A percentile compares a stretch with the other conserved stretches of the same genome.
phyloP scores from a whole-genome alignment of 2,329 filamentous ascomycete species.

The Eutypella sp. region DNA sequence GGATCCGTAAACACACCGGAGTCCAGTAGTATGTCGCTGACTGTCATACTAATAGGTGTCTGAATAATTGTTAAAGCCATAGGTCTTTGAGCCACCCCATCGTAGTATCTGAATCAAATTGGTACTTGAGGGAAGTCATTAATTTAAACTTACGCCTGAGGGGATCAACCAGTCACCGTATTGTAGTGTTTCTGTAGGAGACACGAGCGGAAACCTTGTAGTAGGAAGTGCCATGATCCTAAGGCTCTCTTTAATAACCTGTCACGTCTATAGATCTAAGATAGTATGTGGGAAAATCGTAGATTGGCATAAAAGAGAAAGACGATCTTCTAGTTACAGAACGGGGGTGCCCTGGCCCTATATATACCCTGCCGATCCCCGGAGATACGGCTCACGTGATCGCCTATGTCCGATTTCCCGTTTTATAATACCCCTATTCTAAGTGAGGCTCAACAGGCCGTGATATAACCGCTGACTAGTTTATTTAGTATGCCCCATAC shows the following conservation, averaged over 20 bases:
- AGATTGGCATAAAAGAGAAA: no score
- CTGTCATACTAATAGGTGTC: constrained; percentile 14
- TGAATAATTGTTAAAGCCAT: background rate
- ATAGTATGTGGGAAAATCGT: no score
- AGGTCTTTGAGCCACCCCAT: no score
- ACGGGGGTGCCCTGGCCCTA: no score
- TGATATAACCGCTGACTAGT: constrained; percentile 10
- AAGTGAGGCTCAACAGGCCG: no score
- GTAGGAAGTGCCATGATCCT: constrained; percentile 8
- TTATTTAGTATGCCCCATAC: background rate
- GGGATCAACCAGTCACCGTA: constrained; percentile 14
- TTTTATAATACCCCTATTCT: no score
- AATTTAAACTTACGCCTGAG: constrained; percentile 8
- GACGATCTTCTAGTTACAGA: no score
- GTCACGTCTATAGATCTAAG: no score
- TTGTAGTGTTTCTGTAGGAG: constrained; percentile 7
- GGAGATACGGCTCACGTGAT: no score
- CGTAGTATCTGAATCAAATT: background rate
- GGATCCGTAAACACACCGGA: constrained; percentile 10
- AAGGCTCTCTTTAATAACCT: constrained; percentile 12
- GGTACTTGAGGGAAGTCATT: background rate
- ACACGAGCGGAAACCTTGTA: constrained; percentile 9
- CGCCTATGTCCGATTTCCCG: no score
- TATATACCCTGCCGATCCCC: no score
- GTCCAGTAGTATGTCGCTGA: constrained; percentile 12